Percentiles rank a stretch among this genome's conserved stretches.
phyloP scores from a whole-genome alignment of 179 eudicot genomes.

The Pouteria campechiana region DNA sequence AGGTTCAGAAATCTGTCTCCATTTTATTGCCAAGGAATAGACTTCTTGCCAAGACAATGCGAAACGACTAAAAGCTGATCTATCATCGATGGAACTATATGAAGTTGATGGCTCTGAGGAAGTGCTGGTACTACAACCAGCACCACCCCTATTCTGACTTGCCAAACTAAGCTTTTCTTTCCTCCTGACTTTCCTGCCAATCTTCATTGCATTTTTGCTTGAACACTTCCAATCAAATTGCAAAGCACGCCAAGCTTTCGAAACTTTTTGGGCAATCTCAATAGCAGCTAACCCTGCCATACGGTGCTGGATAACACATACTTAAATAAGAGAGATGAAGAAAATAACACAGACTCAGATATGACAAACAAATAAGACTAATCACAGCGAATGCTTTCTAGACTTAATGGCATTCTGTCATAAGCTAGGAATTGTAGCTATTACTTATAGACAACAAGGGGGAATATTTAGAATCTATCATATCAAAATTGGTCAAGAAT shows the following conservation, averaged over 20 bases:
- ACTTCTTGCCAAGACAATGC: slow-evolving; percentile 79
- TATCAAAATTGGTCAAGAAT: no score
- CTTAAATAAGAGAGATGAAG: background rate
- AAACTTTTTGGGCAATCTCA: slow-evolving; percentile 93
- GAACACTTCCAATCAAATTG: slow-evolving; percentile 68
- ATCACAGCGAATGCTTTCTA: no score
- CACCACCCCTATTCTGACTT: slow-evolving; percentile 94
- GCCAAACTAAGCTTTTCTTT: slow-evolving; percentile 46
- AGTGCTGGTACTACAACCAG: slow-evolving; percentile 88
- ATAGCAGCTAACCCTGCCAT: slow-evolving; percentile 99
- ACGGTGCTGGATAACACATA: slow-evolving; percentile 55
- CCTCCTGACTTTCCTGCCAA: slow-evolving; percentile 64
- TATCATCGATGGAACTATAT: slow-evolving; percentile 45
- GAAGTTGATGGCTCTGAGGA: slow-evolving; percentile 48
- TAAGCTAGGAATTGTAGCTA: no score
- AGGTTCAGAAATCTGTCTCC: slow-evolving; percentile 99
- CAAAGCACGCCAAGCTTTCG: slow-evolving; percentile 85
- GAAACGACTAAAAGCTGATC: slow-evolving; percentile 53
- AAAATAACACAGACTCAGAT: background rate
- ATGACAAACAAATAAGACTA: background rate
- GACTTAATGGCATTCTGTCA: no score
- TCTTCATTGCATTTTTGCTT: slow-evolving; percentile 50
- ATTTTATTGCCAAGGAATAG: slow-evolving; percentile 81
- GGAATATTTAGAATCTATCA: no score
- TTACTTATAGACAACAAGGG: no score